A percentile compares a stretch with the other conserved stretches of the same genome.
Conservation (phyloP, 305 asterid species). For the Solanum hybrid region DNA sequence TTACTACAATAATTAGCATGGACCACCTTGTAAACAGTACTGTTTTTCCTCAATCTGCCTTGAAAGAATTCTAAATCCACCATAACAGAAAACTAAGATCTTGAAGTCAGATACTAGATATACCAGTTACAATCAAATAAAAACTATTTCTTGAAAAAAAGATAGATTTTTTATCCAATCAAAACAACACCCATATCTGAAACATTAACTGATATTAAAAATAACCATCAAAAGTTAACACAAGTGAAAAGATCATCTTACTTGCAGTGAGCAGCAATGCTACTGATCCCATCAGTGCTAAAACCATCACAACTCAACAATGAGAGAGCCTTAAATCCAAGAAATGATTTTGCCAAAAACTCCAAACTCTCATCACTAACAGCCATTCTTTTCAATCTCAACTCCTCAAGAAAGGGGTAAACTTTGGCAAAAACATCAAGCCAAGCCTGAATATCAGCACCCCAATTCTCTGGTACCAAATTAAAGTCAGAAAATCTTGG, state of each 20-base stretch:
- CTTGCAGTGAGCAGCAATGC: constrained; percentile 72
- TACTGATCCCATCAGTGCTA: constrained; percentile 59
- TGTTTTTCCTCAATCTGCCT: neutral
- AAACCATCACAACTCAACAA: constrained; percentile 77
- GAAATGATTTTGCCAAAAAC: constrained; percentile 61
- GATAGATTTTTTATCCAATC: neutral
- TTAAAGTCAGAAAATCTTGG: constrained; percentile 89
- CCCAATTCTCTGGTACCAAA: constrained; percentile 76
- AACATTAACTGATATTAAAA: neutral
- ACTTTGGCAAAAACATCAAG: constrained; percentile 53
- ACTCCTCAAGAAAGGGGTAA: constrained; percentile 78
- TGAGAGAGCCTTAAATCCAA: constrained; percentile 55
- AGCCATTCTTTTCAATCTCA: constrained; percentile 75
- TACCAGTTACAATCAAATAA: neutral
- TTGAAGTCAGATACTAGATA: neutral
- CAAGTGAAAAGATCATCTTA: constrained; percentile 13
- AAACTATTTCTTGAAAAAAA: neutral
- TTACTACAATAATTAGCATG: constrained; percentile 1
- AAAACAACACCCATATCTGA: neutral
- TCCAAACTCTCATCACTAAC: constrained; percentile 71
- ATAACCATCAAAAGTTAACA: neutral
- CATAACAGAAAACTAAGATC: neutral
- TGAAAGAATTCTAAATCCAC: neutral
- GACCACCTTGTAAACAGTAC: neutral
- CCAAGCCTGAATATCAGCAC: constrained; percentile 72